Conservation (phyloP, 2,329 filamentous ascomycete species). For the Hymenoscyphus salicellus region DNA sequence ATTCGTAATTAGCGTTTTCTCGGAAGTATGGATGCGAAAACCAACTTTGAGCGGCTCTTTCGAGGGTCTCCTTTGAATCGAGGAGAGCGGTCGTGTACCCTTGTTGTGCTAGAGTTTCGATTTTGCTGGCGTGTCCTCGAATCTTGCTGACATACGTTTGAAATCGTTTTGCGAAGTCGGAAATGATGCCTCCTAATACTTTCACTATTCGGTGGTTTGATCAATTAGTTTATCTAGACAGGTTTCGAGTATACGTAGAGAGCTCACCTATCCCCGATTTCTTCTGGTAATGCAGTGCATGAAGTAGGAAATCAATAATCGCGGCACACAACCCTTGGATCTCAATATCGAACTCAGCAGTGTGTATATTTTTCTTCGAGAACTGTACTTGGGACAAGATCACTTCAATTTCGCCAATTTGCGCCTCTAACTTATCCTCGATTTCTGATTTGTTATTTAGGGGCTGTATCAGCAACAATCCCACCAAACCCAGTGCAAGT, state of each 20-base stretch:
- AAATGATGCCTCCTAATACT: background rate
- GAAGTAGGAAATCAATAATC: slow-evolving; percentile 6
- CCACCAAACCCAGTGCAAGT: background rate
- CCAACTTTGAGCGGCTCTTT: background rate
- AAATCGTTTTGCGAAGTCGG: slow-evolving; percentile 6
- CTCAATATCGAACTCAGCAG: background rate
- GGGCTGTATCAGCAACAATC: slow-evolving; percentile 3
- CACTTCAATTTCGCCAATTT: background rate
- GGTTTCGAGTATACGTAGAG: too few species aligned
- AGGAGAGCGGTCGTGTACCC: background rate
- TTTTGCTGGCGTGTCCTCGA: background rate
- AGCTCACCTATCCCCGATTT: slow-evolving; percentile 1
- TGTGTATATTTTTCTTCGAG: background rate
- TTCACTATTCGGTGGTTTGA: background rate
- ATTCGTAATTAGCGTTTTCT: background rate
- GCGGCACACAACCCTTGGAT: background rate
- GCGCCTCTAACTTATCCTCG: background rate
- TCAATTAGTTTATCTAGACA: background rate
- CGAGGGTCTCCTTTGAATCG: background rate
- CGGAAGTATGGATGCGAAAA: background rate
- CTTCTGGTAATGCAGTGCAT: slow-evolving; percentile 6
- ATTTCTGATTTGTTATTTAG: slow-evolving; percentile 6
- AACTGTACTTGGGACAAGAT: background rate
- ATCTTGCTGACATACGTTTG: slow-evolving; percentile 2
- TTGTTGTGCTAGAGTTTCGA: background rate